phyloP scores from a whole-genome alignment of 2,329 filamentous ascomycete genomes.

The Dactylellina drechsleri region DNA sequence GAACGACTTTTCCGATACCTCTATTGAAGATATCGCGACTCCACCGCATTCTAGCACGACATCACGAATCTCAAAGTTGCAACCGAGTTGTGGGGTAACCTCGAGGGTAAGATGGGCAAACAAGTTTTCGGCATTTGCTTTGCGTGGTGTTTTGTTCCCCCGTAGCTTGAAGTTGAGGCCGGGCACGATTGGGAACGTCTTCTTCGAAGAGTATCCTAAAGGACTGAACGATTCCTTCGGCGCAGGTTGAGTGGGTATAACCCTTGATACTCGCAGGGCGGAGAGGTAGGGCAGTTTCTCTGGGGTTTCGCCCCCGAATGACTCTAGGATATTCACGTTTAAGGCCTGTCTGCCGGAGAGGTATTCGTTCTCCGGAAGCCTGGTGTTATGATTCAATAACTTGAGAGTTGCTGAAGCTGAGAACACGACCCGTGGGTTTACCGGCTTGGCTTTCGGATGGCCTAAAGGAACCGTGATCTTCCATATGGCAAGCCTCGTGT shows the following conservation, averaged over 20 bases:
- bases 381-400: constrained; percentile 63
- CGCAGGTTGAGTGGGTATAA: constrained; percentile 73
- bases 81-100: constrained; percentile 76
- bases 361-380: constrained; percentile 69
- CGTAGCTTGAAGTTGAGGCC: constrained; percentile 77
- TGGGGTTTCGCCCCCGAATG: constrained; percentile 74
- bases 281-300: constrained; percentile 75
- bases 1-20: constrained; percentile 34
- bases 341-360: constrained; percentile 75
- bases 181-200: constrained; percentile 73
- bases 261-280: constrained; percentile 77
- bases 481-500: constrained; percentile 58
- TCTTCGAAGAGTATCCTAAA: constrained; percentile 72
- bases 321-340: constrained; percentile 79
- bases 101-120: constrained; percentile 79
- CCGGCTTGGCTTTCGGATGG: constrained; percentile 58
- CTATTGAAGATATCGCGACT: constrained; percentile 62
- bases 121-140: constrained; percentile 69
- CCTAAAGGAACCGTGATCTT: constrained; percentile 58
- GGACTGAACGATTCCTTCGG: constrained; percentile 71
- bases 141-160: constrained; percentile 71
- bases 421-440: constrained; percentile 59
- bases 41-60: constrained; percentile 57
- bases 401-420: constrained; percentile 70
- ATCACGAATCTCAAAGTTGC: constrained; percentile 62